phyloP scores from a whole-genome alignment of 352 stramenopile genomes.

The Poterioochromonas sp. region DNA sequence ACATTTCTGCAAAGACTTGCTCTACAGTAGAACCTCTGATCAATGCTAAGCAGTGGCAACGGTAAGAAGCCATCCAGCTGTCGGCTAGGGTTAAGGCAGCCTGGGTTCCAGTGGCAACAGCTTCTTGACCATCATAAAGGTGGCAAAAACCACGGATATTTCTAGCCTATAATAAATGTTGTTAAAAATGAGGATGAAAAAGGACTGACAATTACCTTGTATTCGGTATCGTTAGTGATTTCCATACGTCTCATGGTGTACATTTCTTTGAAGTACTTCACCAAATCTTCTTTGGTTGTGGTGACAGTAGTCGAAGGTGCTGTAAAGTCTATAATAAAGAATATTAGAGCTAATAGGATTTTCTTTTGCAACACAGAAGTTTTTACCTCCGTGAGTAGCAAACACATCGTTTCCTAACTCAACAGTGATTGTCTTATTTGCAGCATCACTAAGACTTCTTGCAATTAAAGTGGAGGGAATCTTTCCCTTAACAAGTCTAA shows the following conservation, averaged over 20 bases:
- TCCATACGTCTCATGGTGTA: constrained; percentile 99
- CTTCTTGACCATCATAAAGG: constrained; percentile 98
- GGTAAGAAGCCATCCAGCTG: constrained; percentile 98
- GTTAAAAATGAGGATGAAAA: constrained; percentile 3
- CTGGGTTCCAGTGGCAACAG: constrained; percentile 93
- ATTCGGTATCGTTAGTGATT: constrained; percentile 99
- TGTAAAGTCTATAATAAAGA: not conserved
- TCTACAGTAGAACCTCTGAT: constrained; percentile 66
- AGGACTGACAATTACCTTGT: constrained; percentile 73
- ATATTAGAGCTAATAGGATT: no score
- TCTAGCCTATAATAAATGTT: constrained; percentile 52
- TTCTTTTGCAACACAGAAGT: no score
- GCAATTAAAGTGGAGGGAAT: no score
- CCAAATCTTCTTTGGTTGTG: constrained; percentile 88
- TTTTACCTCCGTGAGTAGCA: no score
- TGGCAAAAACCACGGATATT: constrained; percentile 99
- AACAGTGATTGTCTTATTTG: no score
- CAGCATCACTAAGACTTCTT: no score
- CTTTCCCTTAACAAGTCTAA: no score
- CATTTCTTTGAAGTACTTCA: constrained; percentile 95
- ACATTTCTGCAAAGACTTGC: constrained; percentile 82
- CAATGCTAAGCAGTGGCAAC: constrained; percentile 96
- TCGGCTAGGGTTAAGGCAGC: constrained; percentile 81
- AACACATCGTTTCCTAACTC: no score
- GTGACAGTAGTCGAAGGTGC: not conserved